These are phyloP conservation scores for Babesia ovata DNA, from an alignment of 169 alveolate genomes.

Conservation along the genomic window DNA sequence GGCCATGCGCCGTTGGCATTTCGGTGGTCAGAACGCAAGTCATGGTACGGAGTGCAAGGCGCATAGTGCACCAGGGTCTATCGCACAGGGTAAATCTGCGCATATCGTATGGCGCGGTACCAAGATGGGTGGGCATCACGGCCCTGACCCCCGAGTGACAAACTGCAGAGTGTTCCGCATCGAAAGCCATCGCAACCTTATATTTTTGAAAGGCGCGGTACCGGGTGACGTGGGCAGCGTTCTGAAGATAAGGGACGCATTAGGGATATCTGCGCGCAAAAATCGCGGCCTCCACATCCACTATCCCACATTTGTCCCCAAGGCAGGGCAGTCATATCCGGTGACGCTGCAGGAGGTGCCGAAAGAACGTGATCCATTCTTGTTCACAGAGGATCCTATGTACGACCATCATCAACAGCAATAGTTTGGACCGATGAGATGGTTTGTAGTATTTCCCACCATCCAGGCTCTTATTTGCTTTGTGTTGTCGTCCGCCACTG, in stretches of 20 bases:
- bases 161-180: constrained; percentile 83
- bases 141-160: constrained; percentile 84
- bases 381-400: constrained; percentile 66
- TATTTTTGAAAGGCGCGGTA: constrained; percentile 81
- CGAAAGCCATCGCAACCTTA: constrained; percentile 78
- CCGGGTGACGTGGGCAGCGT: constrained; percentile 81
- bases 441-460: neutral
- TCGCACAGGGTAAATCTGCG: constrained; percentile 81
- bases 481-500: neutral
- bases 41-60: constrained; percentile 88
- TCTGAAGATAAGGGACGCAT: constrained; percentile 84
- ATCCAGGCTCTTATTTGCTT: neutral
- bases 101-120: constrained; percentile 84
- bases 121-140: constrained; percentile 87
- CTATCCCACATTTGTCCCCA: constrained; percentile 84
- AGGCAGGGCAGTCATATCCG: constrained; percentile 57
- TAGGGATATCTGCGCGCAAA: constrained; percentile 79
- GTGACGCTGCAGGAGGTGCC: constrained; percentile 66
- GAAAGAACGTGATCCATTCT: constrained; percentile 68
- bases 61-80: constrained; percentile 84
- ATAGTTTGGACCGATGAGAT: constrained; percentile 13
- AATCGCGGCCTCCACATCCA: constrained; percentile 74
- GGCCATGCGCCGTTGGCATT: constrained; percentile 85
- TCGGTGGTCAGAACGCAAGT: constrained; percentile 81
- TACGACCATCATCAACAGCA: constrained; percentile 46